phyloP scores from a whole-genome alignment of 257 asterid species.

The Solanum corneliomulleri region DNA sequence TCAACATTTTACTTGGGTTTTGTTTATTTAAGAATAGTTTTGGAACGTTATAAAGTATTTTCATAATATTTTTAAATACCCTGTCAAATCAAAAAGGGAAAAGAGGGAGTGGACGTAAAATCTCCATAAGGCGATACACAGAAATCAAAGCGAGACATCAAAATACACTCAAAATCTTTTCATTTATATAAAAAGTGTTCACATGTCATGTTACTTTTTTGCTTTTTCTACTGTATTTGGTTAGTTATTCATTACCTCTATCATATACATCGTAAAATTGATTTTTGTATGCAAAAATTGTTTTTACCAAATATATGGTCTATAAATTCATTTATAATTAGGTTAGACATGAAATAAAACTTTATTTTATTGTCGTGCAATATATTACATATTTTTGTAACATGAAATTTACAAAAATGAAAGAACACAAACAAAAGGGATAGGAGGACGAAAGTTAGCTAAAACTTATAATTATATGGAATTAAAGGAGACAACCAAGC shows the following conservation, averaged over 20 bases:
- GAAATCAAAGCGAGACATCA: not conserved
- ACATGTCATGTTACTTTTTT: not conserved
- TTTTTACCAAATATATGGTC: not conserved
- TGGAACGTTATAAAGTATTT: not conserved
- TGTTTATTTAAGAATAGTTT: not conserved
- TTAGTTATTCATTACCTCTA: not conserved
- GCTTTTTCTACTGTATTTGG: not conserved
- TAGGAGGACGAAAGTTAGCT: not conserved
- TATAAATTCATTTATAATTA: not conserved
- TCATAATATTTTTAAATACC: accelerated
- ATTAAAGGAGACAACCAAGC: not conserved
- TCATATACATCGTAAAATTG: not conserved
- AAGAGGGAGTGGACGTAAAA: not conserved
- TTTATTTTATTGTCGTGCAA: not conserved
- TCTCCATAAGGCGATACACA: not conserved
- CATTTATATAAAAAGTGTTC: not conserved
- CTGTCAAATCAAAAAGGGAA: not conserved
- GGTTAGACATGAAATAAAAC: not conserved
- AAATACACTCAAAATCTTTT: not conserved
- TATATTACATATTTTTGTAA: not conserved
- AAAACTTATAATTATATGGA: not conserved
- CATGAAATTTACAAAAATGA: not conserved
- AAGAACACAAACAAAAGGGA: not conserved
- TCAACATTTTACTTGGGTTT: not conserved
- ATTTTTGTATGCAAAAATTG: not conserved